Conservation (phyloP, 352 stramenopile species). For the Chrysophaeum taylorii region DNA sequence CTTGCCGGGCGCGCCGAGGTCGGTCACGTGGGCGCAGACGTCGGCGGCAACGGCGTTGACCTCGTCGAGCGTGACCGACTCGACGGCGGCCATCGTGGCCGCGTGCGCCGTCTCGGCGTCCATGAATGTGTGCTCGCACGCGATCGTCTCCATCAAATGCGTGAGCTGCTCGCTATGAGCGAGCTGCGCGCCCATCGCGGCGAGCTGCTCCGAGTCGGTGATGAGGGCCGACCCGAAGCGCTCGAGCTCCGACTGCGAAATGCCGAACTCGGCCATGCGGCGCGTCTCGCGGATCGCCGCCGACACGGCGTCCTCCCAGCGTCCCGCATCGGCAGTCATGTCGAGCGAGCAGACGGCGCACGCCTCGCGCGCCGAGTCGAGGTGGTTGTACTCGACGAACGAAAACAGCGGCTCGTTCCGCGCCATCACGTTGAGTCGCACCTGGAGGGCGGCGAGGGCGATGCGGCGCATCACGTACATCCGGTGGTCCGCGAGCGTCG, state of each 20-base stretch:
- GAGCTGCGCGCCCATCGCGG: slow-evolving; percentile 60
- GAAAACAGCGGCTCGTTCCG: slow-evolving; percentile 62
- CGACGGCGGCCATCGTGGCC: slow-evolving; percentile 51
- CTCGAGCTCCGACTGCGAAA: slow-evolving; percentile 61
- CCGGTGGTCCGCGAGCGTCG: slow-evolving; percentile 51
- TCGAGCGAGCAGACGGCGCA: slow-evolving; percentile 71
- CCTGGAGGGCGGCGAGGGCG: slow-evolving; percentile 66
- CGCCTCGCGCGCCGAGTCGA: slow-evolving; percentile 67
- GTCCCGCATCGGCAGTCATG: slow-evolving; percentile 55
- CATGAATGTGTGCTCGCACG: slow-evolving; percentile 73
- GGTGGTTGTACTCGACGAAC: slow-evolving; percentile 75
- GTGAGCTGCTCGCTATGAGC: slow-evolving; percentile 59
- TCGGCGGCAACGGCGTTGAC: slow-evolving; percentile 54
- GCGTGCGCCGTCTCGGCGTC: slow-evolving; percentile 57
- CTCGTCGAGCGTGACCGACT: slow-evolving; percentile 59
- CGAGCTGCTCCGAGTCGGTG: slow-evolving; percentile 61
- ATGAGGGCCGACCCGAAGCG: slow-evolving; percentile 59
- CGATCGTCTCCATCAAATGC: slow-evolving; percentile 67
- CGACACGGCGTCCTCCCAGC: slow-evolving; percentile 57
- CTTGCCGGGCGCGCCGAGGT: slow-evolving; percentile 39
- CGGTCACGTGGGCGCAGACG: slow-evolving; percentile 53
- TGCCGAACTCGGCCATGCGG: slow-evolving; percentile 56
- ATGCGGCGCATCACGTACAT: slow-evolving; percentile 56
- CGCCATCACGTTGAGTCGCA: slow-evolving; percentile 52
- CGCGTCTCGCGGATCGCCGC: slow-evolving; percentile 62